Evolutionary conservation across 371 early-diverging fungal genomes (phyloP).

Genomic region (Globomyces sp.): DNA sequence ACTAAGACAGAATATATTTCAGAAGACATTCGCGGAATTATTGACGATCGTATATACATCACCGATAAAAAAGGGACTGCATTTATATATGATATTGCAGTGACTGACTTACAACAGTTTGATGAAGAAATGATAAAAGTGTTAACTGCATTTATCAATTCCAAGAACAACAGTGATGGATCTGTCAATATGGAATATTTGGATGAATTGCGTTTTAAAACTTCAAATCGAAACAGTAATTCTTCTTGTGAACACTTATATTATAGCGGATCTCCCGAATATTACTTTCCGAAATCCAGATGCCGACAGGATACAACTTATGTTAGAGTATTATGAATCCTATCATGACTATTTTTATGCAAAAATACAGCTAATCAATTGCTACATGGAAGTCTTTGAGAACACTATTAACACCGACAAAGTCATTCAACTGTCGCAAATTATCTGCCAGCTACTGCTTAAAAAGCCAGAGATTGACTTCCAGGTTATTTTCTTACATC

Average conservation of each 20-base stretch:
- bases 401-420: slow-evolving; percentile 26
- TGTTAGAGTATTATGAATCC: slow-evolving; percentile 47
- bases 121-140: slow-evolving; percentile 44
- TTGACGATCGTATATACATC: slow-evolving; percentile 29
- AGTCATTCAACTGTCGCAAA: slow-evolving; percentile 33
- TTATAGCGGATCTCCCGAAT: slow-evolving; percentile 36
- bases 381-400: slow-evolving; percentile 49
- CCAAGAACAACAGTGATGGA: slow-evolving; percentile 27
- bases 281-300: slow-evolving; percentile 44
- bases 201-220: slow-evolving; percentile 41
- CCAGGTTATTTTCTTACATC: no score
- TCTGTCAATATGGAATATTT: slow-evolving; percentile 24
- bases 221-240: slow-evolving; percentile 32
- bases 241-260: not conserved
- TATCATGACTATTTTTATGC: slow-evolving; percentile 49
- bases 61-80: slow-evolving; percentile 37
- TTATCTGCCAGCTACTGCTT: slow-evolving; percentile 37
- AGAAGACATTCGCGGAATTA: slow-evolving; percentile 42
- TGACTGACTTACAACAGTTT: slow-evolving; percentile 42
- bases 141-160: slow-evolving; percentile 48
- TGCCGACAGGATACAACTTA: slow-evolving; percentile 47
- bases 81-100: slow-evolving; percentile 49
- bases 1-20: slow-evolving; percentile 18
- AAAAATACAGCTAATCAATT: slow-evolving; percentile 46
- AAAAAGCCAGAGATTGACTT: slow-evolving; percentile 33